Evolutionary conservation across 2,329 filamentous ascomycete species (phyloP), one percentile per base, ranked within the genome.

Genomic region (Phialocephala sp.): DNA sequence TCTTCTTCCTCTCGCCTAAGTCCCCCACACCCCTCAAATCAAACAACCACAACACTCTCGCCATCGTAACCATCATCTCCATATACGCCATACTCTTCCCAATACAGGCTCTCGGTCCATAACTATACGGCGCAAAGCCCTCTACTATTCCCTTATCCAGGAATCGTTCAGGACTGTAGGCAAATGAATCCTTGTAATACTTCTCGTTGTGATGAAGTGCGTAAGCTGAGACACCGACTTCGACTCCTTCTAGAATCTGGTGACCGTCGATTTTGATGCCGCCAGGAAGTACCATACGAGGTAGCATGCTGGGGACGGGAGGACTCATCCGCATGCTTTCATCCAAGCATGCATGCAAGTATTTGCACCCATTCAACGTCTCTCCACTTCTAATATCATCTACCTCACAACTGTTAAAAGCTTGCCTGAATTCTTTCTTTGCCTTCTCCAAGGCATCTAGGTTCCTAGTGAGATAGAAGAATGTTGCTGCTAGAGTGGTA

Each of bases 141-240:
- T 60, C 70, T 62, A 8, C 70, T 67, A 18, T n/a, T 27, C 45
- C n/a, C 4, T 36, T 35, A 8, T 52, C n/a, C 3, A 83, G 77
- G 81, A 81, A 84, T 18, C 82, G 77, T 68, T 84, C 81, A 0
- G 82, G 82, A 8, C 77, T 63, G 67, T 78, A 84, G 0, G 67
- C 62, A 60, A 78, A 77, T 0, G 82, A 77, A 27, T 78, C 69
- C 0, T 79, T 78, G 72, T 78, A 83, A 73, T 83, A 82, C 2
- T 74, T 63, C 1, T 77, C 71, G 62, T 82, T 79, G 39, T 82
- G 81, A 62, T 83, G 81, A 27, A 83, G 77, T 0, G 80, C 76
- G 73, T 82, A 83, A 15, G 78, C 76, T 0, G 80, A 78, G 5
- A 80, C 80, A 0, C 81, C 82, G 27, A 80, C 79, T 58, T 81